A percentile compares a stretch with the other conserved stretches of the same genome.
Conservation (phyloP, 2,329 filamentous ascomycete genomes). For the Corinectria fuckeliana region DNA sequence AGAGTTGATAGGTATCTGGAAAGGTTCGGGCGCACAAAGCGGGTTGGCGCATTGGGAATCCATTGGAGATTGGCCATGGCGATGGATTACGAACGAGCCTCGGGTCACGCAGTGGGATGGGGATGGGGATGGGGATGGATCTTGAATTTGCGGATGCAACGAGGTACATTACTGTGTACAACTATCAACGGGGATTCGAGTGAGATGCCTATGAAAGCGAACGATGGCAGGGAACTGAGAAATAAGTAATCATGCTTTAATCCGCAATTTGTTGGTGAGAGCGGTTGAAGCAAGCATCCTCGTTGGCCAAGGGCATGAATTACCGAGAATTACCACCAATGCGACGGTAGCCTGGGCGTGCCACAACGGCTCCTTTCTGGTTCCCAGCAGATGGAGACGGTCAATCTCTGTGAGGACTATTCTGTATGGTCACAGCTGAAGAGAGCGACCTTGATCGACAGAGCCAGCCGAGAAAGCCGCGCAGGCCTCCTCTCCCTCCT, state of each 20-base stretch:
- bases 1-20: not conserved
- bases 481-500: conserved; percentile 3
- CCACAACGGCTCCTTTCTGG: not conserved
- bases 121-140: not conserved
- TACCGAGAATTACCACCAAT: conserved; percentile 8
- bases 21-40: conserved; percentile 2
- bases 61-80: not conserved
- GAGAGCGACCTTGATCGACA: not conserved
- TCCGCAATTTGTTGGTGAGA: not conserved
- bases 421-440: not conserved
- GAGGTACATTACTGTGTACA: not conserved
- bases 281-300: not conserved
- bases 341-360: not conserved
- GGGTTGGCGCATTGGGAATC: not conserved
- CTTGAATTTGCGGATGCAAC: conserved; percentile 3
- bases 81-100: not conserved
- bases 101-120: not conserved
- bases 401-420: conserved; percentile 8
- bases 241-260: not conserved
- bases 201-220: not conserved
- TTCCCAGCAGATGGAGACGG: not conserved
- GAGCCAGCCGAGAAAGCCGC: not conserved
- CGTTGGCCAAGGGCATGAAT: conserved; percentile 6
- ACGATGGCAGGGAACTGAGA: not conserved
- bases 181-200: not conserved